Conservation (phyloP, 768 basidiomycete species). For the Rhodotorula diobovata region DNA sequence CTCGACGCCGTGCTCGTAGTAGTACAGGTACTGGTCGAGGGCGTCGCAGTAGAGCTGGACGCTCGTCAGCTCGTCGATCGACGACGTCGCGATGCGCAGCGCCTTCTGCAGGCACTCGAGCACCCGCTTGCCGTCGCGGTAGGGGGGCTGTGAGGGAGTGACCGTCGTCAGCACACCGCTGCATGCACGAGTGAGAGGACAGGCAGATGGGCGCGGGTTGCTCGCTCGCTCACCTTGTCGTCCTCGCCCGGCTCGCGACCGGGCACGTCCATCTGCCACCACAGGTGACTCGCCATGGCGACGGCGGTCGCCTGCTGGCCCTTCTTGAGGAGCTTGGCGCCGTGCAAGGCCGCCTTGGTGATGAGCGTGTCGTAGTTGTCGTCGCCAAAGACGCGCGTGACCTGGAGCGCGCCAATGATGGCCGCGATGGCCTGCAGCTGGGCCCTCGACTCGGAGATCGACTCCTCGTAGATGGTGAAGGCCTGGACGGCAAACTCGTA, state of each 20-base stretch:
- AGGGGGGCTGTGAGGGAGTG: constrained; percentile 45
- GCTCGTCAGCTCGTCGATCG: constrained; percentile 93
- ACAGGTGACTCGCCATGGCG: constrained; percentile 88
- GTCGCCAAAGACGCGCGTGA: constrained; percentile 79
- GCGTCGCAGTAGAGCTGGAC: constrained; percentile 95
- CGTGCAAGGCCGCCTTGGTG: constrained; percentile 97
- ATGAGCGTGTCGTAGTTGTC: constrained; percentile 98
- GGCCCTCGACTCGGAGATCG: constrained; percentile 88
- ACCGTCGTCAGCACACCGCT: not conserved
- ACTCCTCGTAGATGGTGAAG: constrained; percentile 96
- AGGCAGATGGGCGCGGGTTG: not conserved
- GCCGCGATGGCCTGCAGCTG: constrained; percentile 96
- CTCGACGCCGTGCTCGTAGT: constrained; percentile 86
- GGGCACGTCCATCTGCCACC: constrained; percentile 79
- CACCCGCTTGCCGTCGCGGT: constrained; percentile 88
- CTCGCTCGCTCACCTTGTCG: constrained; percentile 49
- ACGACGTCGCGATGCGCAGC: constrained; percentile 88
- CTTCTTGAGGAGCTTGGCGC: constrained; percentile 93
- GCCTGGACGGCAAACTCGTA: constrained; percentile 97
- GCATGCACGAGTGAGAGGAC: not conserved
- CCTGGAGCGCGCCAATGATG: constrained; percentile 84
- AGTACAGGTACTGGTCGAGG: constrained; percentile 91
- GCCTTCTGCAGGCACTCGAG: constrained; percentile 97
- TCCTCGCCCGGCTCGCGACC: constrained; percentile 51
- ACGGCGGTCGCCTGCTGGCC: constrained; percentile 95